Evolutionary conservation across 2,329 filamentous ascomycete species (phyloP).

Genomic region (Stachybotrys chartarum): DNA sequence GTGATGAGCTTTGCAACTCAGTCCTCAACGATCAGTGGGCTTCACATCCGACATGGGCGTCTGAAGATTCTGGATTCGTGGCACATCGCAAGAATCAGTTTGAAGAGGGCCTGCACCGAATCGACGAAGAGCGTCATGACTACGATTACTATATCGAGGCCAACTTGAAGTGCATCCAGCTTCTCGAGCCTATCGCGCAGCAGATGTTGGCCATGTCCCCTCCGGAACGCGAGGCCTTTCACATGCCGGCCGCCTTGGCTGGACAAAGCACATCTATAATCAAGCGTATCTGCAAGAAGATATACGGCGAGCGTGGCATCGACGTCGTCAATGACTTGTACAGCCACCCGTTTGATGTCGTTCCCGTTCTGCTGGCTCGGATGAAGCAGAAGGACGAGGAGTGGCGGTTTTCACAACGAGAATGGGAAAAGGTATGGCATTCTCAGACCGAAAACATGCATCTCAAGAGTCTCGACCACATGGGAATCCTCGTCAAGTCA

Average conservation of each 20-base stretch:
- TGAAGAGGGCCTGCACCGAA: conserved; percentile 89
- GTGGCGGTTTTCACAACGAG: conserved; percentile 92
- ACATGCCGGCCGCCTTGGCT: conserved; percentile 75
- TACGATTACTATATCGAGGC: conserved; percentile 98
- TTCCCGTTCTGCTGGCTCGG: conserved; percentile 80
- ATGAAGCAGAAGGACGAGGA: conserved; percentile 96
- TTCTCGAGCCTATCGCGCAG: conserved; percentile 89
- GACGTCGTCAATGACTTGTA: conserved; percentile 87
- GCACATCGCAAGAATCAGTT: conserved; percentile 95
- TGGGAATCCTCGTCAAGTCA: conserved; percentile 83
- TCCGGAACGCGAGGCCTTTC: conserved; percentile 65
- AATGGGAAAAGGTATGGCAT: conserved; percentile 99
- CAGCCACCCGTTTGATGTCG: conserved; percentile 72
- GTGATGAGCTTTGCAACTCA: conserved; percentile 87
- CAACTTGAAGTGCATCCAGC: conserved; percentile 88
- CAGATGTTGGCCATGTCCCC: conserved; percentile 77
- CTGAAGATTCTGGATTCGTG: conserved; percentile 95
- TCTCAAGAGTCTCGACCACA: conserved; percentile 93
- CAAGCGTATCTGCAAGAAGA: conserved; percentile 94
- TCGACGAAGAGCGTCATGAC: conserved; percentile 96
- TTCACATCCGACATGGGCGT: conserved; percentile 97
- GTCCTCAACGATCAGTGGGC: conserved; percentile 98
- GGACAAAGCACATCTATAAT: conserved; percentile 96
- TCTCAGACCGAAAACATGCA: conserved; percentile 92
- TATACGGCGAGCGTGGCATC: conserved; percentile 83